These are phyloP conservation scores for Trichomonas vaginalis DNA, from an alignment of 208 protist species.

Conservation along the genomic window DNA sequence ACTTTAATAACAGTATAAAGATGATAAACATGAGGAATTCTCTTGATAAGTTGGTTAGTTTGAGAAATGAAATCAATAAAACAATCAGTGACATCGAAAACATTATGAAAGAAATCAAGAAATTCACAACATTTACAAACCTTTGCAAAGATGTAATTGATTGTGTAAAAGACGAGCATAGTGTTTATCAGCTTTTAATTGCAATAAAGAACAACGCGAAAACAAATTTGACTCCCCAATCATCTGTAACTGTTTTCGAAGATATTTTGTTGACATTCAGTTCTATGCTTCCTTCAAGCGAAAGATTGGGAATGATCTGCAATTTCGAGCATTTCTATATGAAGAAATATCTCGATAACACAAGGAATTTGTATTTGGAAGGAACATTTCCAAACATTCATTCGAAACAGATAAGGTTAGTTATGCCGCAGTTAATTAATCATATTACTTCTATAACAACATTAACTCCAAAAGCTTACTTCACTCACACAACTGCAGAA, in stretches of 20 bases:
- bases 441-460: neutral
- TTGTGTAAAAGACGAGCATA: neutral
- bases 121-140: neutral
- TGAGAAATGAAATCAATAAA: neutral
- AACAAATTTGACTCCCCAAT: neutral
- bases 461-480: neutral
- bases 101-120: neutral
- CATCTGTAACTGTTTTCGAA: neutral
- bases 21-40: neutral
- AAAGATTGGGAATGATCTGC: neutral
- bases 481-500: neutral
- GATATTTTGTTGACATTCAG: neutral
- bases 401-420: neutral
- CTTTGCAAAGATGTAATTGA: neutral
- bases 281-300: neutral
- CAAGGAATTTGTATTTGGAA: neutral
- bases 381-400: neutral
- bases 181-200: neutral
- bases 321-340: neutral
- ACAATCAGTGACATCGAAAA: neutral
- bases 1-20: neutral
- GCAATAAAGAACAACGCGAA: neutral
- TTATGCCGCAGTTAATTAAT: neutral
- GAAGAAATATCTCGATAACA: neutral
- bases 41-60: neutral